Percentiles rank a stretch among this genome's conserved stretches.
Evolutionary conservation across 129 eudicot species (phyloP).

Genomic region (Erigeron canadensis): DNA sequence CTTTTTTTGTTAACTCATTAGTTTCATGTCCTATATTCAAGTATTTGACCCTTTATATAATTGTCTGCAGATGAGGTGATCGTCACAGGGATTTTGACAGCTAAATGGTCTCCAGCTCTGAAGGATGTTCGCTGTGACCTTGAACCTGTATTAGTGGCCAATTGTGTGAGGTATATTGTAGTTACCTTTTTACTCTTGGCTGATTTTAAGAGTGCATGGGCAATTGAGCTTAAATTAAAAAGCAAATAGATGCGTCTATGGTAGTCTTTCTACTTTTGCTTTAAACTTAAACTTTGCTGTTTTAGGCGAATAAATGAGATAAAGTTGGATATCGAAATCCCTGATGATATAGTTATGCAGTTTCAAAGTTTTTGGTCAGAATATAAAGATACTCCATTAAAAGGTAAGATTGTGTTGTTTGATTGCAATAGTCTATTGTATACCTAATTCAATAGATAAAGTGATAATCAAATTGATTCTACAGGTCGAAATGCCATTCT

Average conservation of each 20-base stretch:
- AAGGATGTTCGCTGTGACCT: slow-evolving; percentile 97
- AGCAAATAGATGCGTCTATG: neutral
- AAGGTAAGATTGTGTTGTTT: slow-evolving; percentile 43
- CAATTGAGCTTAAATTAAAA: slow-evolving; percentile 9
- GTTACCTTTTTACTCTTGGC: slow-evolving; percentile 3
- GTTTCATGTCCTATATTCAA: neutral
- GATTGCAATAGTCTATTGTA: slow-evolving; percentile 6
- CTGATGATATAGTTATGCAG: slow-evolving; percentile 59
- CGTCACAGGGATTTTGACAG: slow-evolving; percentile 93
- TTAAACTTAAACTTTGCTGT: slow-evolving; percentile 13
- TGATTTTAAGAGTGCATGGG: slow-evolving; percentile 4
- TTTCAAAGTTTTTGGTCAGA: slow-evolving; percentile 77
- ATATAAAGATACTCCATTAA: slow-evolving; percentile 71
- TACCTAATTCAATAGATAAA: slow-evolving; percentile 9
- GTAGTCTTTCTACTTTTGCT: neutral
- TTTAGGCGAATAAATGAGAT: slow-evolving; percentile 72
- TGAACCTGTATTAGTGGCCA: slow-evolving; percentile 94
- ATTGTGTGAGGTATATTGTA: slow-evolving; percentile 58
- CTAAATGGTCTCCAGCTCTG: slow-evolving; percentile 91
- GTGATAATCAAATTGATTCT: neutral
- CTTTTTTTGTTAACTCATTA: neutral
- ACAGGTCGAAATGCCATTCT: slow-evolving; percentile 93
- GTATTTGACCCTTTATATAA: slow-evolving; percentile 19
- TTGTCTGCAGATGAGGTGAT: slow-evolving; percentile 80
- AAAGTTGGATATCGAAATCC: slow-evolving; percentile 74